Evolutionary conservation across 1,284 basidiomycete species (phyloP).

Genomic region (Rhodotorula sp.): DNA sequence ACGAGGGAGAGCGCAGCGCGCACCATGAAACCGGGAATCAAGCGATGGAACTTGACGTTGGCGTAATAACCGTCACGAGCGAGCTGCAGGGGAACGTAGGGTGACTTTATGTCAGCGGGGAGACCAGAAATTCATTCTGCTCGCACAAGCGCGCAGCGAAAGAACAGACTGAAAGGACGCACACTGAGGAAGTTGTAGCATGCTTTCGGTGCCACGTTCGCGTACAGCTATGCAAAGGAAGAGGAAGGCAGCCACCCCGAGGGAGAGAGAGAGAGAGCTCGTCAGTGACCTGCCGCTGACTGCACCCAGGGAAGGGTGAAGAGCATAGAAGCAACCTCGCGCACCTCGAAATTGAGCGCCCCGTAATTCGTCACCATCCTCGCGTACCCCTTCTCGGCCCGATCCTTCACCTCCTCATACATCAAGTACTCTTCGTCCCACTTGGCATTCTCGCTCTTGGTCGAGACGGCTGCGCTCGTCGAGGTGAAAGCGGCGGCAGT

Average conservation of each 20-base stretch:
- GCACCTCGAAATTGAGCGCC: slow-evolving; percentile 33
- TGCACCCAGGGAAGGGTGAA: no score
- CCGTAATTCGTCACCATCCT: slow-evolving; percentile 26
- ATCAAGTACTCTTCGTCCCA: slow-evolving; percentile 89
- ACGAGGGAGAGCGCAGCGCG: no score
- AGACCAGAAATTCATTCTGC: no score
- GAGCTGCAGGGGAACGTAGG: no score
- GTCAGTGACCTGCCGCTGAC: not conserved
- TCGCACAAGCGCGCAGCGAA: slow-evolving; percentile 55
- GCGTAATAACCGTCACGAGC: slow-evolving; percentile 87
- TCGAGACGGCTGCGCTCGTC: slow-evolving; percentile 79
- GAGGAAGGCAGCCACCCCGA: no score
- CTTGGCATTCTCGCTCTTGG: slow-evolving; percentile 73
- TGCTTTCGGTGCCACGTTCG: slow-evolving; percentile 93
- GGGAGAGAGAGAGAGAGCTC: no score
- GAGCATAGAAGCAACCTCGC: no score
- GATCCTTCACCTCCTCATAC: slow-evolving; percentile 59
- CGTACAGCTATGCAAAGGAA: slow-evolving; percentile 65
- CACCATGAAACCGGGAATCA: slow-evolving; percentile 93
- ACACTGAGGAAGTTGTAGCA: slow-evolving; percentile 97
- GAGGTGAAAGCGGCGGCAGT: slow-evolving; percentile 91
- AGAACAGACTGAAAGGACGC: slow-evolving; percentile 88
- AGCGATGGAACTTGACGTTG: slow-evolving; percentile 78
- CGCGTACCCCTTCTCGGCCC: slow-evolving; percentile 35
- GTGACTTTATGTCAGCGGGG: no score